Percentiles rank a stretch among this genome's conserved stretches.
Conservation (phyloP, 164 flowering plant genomes). For the Nymphaea thermarum region DNA sequence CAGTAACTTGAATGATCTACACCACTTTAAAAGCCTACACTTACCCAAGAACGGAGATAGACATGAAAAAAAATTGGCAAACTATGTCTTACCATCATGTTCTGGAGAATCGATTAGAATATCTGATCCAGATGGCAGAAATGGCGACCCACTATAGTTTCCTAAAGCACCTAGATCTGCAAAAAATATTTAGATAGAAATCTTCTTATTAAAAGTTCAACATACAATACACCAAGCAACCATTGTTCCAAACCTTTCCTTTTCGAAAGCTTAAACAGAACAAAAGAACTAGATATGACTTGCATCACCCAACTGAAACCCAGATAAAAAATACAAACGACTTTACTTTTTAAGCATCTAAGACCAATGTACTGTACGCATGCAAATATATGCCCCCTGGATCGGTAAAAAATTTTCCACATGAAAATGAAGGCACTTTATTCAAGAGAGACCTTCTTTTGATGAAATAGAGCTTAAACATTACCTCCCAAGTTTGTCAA, state of each 20-base stretch:
- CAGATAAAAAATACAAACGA: no score
- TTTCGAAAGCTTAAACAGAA: background rate
- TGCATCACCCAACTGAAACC: background rate
- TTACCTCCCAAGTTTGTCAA: constrained; percentile 86
- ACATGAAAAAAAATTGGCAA: background rate
- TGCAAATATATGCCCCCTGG: no score
- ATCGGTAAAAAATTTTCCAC: no score
- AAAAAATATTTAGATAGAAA: background rate
- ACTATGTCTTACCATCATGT: constrained; percentile 62
- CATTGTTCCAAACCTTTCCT: background rate
- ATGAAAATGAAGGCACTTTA: no score
- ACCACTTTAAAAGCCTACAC: background rate
- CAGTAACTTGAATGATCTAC: no score
- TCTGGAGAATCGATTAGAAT: constrained; percentile 85
- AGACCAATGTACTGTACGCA: background rate
- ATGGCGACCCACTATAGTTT: constrained; percentile 86
- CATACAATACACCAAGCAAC: background rate
- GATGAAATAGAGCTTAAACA: background rate
- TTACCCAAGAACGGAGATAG: background rate
- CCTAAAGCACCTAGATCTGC: constrained; percentile 86
- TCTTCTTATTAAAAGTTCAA: background rate
- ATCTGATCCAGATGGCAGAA: constrained; percentile 84
- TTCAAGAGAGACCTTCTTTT: background rate
- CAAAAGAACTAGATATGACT: background rate
- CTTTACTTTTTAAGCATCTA: background rate